Conservation (phyloP, 2,329 filamentous ascomycete genomes). For the Sclerotinia glacialis region DNA sequence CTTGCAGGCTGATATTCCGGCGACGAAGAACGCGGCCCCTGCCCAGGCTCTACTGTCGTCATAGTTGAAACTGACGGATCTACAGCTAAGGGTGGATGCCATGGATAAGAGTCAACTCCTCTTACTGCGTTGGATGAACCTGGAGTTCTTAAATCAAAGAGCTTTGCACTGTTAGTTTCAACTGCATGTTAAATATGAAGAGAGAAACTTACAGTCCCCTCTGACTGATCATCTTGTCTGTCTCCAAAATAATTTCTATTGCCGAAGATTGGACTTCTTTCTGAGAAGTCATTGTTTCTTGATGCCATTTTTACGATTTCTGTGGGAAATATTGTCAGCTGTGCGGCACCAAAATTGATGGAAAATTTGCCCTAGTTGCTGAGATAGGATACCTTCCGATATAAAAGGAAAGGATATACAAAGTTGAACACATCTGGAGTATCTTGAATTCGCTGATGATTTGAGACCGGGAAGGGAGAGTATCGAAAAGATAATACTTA, state of each 20-base stretch:
- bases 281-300: not conserved
- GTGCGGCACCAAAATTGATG: not conserved
- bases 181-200: not conserved
- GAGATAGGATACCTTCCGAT: no score
- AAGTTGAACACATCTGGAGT: not conserved
- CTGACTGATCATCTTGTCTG: not conserved
- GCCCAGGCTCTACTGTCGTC: not conserved
- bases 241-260: not conserved
- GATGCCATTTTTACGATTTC: not conserved
- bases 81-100: not conserved
- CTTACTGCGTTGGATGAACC: not conserved
- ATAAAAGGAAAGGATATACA: no score
- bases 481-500: not conserved
- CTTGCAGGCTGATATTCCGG: not conserved
- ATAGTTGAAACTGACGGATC: not conserved
- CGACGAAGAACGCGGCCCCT: not conserved
- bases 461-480: not conserved
- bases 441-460: not conserved
- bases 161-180: not conserved
- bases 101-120: not conserved
- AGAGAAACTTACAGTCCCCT: not conserved
- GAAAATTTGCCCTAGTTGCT: no score
- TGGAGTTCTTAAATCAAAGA: rapidly evolving
- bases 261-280: not conserved
- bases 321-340: not conserved